Conservation (phyloP, 2,329 filamentous ascomycete species). For the Cordyceps cicadae region DNA sequence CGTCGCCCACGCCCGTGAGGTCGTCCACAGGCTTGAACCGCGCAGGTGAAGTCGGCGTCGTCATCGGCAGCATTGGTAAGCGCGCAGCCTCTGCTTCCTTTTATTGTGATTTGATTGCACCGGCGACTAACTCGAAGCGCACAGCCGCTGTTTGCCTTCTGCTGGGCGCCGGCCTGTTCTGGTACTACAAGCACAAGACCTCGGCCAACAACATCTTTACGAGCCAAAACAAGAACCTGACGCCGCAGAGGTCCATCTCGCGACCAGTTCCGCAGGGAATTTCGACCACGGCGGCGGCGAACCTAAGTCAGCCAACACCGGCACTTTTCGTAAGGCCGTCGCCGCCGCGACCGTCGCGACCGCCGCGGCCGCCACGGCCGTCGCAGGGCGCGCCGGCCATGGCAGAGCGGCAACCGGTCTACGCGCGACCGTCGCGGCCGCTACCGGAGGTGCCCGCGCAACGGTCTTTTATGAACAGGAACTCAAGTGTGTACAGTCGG, state of each 20-base stretch:
- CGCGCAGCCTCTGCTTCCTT: no score
- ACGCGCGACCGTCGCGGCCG: not conserved
- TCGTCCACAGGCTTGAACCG: not conserved
- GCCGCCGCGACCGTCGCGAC: no score
- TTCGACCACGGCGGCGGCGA: not conserved
- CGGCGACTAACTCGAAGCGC: not conserved
- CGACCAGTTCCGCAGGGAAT: not conserved
- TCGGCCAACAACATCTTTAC: not conserved
- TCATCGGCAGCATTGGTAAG: slow-evolving; percentile 5
- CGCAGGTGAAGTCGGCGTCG: slow-evolving; percentile 4
- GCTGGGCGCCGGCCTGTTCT: not conserved
- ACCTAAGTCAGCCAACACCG: not conserved
- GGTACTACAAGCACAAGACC: slow-evolving; percentile 6
- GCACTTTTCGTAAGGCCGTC: not conserved
- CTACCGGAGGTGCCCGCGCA: slow-evolving; percentile 2
- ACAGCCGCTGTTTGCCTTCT: not conserved
- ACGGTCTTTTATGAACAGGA: not conserved
- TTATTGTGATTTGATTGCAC: no score
- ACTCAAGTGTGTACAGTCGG: not conserved
- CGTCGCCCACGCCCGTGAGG: not conserved
- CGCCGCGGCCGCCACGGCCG: no score
- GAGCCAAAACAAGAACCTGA: not conserved
- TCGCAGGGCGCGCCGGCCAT: not conserved
- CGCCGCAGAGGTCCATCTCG: slow-evolving; percentile 1
- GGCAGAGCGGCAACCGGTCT: not conserved